Conservation (phyloP, 768 basidiomycete genomes). For the Termitomyces heimii region DNA sequence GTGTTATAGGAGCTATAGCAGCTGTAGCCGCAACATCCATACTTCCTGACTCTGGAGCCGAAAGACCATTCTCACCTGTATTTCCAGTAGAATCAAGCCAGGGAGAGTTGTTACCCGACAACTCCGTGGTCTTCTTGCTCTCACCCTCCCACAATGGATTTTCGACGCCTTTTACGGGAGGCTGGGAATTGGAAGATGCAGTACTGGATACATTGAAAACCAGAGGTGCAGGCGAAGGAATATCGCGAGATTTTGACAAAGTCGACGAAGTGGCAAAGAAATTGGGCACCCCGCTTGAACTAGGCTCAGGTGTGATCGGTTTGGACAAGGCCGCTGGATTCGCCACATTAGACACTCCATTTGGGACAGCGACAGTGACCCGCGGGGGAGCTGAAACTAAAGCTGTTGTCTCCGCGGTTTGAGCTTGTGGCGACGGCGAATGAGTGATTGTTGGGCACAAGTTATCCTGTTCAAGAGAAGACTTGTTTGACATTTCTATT, state of each 20-base stretch:
- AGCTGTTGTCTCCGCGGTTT: background rate
- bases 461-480: conserved; percentile 7
- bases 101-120: conserved; percentile 2
- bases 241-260: conserved; percentile 33
- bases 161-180: conserved; percentile 32
- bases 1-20: background rate
- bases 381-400: background rate
- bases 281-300: conserved; percentile 41
- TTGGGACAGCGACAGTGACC: background rate
- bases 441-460: background rate
- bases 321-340: background rate
- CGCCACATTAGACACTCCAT: background rate
- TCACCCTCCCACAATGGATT: conserved; percentile 42
- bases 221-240: conserved; percentile 20
- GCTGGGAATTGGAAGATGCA: background rate
- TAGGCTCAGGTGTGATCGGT: background rate
- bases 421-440: background rate
- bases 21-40: background rate
- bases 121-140: conserved; percentile 14
- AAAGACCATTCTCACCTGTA: background rate
- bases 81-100: conserved; percentile 4
- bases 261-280: conserved; percentile 56
- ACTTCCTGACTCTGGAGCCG: background rate
- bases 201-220: conserved; percentile 12
- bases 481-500: conserved; percentile 11